phyloP scores from a whole-genome alignment of 1,284 basidiomycete genomes.

The Apiotrichum akiyoshidainum region DNA sequence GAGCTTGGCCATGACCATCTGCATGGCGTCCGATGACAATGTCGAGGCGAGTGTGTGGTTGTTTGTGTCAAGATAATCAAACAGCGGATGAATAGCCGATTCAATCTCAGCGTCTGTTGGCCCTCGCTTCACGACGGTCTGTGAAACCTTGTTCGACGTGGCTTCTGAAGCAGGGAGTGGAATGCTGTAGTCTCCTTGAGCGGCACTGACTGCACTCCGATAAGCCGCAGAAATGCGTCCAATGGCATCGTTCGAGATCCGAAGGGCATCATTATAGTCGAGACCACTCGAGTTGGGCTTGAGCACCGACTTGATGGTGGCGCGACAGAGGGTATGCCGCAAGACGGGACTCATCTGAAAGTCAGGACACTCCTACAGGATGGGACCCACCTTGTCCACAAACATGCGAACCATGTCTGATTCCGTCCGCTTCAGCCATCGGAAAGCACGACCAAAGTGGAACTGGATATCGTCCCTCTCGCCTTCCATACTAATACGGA shows the following conservation, averaged over 20 bases:
- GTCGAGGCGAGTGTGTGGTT: constrained; percentile 87
- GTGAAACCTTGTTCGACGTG: constrained; percentile 54
- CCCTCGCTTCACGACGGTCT: constrained; percentile 58
- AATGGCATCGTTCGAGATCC: constrained; percentile 53
- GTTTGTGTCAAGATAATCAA: constrained; percentile 96
- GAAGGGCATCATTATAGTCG: constrained; percentile 65
- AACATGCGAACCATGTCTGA: constrained; percentile 95
- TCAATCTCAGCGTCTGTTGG: constrained; percentile 93
- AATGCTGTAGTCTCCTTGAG: constrained; percentile 64
- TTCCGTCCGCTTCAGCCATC: constrained; percentile 89
- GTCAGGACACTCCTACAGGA: constrained; percentile 5
- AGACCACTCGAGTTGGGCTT: constrained; percentile 54
- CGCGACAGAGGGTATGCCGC: constrained; percentile 79
- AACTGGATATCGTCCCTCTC: constrained; percentile 98
- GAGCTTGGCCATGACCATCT: constrained; percentile 85
- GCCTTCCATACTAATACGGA: constrained; percentile 95
- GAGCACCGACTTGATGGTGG: constrained; percentile 70
- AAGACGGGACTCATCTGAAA: constrained; percentile 88
- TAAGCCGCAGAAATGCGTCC: constrained; percentile 75
- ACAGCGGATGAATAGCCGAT: constrained; percentile 82
- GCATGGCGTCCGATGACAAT: constrained; percentile 77
- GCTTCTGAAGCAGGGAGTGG: constrained; percentile 66
- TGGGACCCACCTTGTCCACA: constrained; percentile 89
- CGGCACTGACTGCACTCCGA: constrained; percentile 64
- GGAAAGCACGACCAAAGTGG: constrained; percentile 94